phyloP scores from a whole-genome alignment of 495 filamentous ascomycete genomes.

The Penicillium verhagenii region DNA sequence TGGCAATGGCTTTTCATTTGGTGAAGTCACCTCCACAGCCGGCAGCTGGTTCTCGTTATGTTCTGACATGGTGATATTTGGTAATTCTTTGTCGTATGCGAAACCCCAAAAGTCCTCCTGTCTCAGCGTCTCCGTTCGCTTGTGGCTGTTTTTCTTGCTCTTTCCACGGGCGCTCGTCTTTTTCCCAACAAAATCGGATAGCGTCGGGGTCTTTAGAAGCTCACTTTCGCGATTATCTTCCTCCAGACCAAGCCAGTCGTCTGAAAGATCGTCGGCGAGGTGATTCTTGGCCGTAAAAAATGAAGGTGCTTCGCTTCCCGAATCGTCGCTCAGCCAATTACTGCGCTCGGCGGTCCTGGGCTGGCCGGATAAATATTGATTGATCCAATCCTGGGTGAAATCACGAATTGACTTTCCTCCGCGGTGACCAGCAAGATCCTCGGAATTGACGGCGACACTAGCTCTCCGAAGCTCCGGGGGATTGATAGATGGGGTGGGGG shows the following conservation, averaged over 20 bases:
- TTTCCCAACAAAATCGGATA: constrained; percentile 39
- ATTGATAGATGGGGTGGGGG: constrained; percentile 46
- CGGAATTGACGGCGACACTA: constrained; percentile 29
- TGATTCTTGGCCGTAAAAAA: constrained; percentile 45
- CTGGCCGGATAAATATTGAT: constrained; percentile 65
- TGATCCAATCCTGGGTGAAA: constrained; percentile 77
- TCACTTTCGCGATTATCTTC: constrained; percentile 41
- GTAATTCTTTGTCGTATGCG: constrained; percentile 44
- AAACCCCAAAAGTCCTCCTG: constrained; percentile 57
- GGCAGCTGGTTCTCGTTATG: constrained; percentile 27
- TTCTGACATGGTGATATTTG: constrained; percentile 36
- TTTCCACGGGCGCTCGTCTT: constrained; percentile 35
- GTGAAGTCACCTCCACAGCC: constrained; percentile 20
- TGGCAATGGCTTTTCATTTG: constrained; percentile 48
- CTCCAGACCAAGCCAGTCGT: constrained; percentile 48
- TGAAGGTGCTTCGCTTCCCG: constrained; percentile 52
- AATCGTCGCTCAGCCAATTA: constrained; percentile 76
- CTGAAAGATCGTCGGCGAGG: constrained; percentile 43
- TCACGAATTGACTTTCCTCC: constrained; percentile 51
- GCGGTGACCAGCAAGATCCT: constrained; percentile 31
- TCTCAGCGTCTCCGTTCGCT: constrained; percentile 63
- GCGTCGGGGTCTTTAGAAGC: constrained; percentile 43
- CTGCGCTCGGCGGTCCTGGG: constrained; percentile 61
- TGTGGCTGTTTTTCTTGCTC: constrained; percentile 46
- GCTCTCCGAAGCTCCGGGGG: constrained; percentile 52